Evolutionary conservation across 306 rosid genomes (phyloP).

Genomic region (Castanea sativa): DNA sequence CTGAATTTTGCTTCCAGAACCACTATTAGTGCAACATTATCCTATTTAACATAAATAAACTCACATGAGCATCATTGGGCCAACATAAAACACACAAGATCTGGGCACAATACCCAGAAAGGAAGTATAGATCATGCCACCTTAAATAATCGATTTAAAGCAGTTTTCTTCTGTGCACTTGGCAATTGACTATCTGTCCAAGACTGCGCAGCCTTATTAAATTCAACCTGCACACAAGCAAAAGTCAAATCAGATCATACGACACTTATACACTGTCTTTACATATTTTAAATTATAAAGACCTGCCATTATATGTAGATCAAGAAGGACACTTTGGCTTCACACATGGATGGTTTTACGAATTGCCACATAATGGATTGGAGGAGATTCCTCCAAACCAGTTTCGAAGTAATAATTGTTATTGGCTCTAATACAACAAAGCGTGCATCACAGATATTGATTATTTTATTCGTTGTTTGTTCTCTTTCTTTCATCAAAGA

Average conservation of each 20-base stretch:
- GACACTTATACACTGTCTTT: too few relatives aligned
- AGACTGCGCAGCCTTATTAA: conserved; percentile 96
- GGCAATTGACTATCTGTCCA: conserved; percentile 87
- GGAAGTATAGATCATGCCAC: conserved; percentile 34
- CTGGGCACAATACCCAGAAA: background rate
- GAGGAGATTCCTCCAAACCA: too few relatives aligned
- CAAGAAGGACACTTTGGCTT: too few relatives aligned
- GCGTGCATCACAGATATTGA: too few relatives aligned
- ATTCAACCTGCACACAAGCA: conserved; percentile 78
- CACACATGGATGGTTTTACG: too few relatives aligned
- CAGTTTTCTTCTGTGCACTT: conserved; percentile 81
- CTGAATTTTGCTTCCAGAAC: conserved; percentile 93
- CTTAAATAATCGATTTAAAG: conserved; percentile 87
- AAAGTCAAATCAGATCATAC: background rate
- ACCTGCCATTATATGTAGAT: too few relatives aligned
- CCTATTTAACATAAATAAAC: conserved; percentile 46
- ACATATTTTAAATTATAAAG: too few relatives aligned
- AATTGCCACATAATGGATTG: too few relatives aligned
- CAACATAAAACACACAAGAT: conserved; percentile 6
- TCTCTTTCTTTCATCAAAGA: too few relatives aligned
- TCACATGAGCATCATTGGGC: background rate
- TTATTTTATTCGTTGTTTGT: too few relatives aligned
- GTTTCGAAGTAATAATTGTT: too few relatives aligned
- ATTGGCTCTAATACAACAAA: too few relatives aligned
- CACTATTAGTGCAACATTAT: conserved; percentile 92